A percentile compares a stretch with the other conserved stretches of the same genome.
phyloP scores from a whole-genome alignment of 768 basidiomycete species.

The Lactifluus pinguis region DNA sequence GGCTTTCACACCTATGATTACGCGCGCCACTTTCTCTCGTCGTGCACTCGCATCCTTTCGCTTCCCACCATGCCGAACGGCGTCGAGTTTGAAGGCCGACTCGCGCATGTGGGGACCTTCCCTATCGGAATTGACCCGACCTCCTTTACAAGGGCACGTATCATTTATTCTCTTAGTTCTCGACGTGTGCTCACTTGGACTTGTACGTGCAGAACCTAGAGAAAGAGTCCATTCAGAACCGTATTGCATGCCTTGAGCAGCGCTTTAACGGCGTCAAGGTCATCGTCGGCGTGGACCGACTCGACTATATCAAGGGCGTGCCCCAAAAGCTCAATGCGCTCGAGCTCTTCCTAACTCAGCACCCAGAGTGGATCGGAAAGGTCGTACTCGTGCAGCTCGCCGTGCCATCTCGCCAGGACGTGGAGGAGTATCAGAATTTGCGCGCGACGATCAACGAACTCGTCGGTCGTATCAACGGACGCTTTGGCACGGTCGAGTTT shows the following conservation, averaged over 20 bases:
- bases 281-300: slow-evolving; percentile 95
- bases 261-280: slow-evolving; percentile 93
- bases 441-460: slow-evolving; percentile 94
- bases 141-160: slow-evolving; percentile 73
- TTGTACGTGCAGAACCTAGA: slow-evolving; percentile 52
- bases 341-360: slow-evolving; percentile 92
- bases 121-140: slow-evolving; percentile 96
- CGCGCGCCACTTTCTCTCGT: slow-evolving; percentile 97
- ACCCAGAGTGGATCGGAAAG: slow-evolving; percentile 99
- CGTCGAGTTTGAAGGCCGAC: slow-evolving; percentile 89
- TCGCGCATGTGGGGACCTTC: slow-evolving; percentile 97
- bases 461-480: slow-evolving; percentile 96
- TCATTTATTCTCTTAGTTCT: not conserved
- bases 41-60: slow-evolving; percentile 92
- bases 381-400: slow-evolving; percentile 96
- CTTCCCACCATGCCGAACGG: slow-evolving; percentile 97
- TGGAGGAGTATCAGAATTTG: slow-evolving; percentile 98
- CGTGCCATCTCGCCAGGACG: slow-evolving; percentile 94
- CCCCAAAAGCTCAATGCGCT: slow-evolving; percentile 96
- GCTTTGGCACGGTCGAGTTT: slow-evolving; percentile 98
- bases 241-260: slow-evolving; percentile 74
- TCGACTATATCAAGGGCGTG: slow-evolving; percentile 99
- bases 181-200: slow-evolving; percentile 3
- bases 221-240: slow-evolving; percentile 69
- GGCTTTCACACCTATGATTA: slow-evolving; percentile 99